Base-by-base conservation (phyloP, 495 filamentous ascomycete genomes). In the Coniosporium apollinis region DNA sequence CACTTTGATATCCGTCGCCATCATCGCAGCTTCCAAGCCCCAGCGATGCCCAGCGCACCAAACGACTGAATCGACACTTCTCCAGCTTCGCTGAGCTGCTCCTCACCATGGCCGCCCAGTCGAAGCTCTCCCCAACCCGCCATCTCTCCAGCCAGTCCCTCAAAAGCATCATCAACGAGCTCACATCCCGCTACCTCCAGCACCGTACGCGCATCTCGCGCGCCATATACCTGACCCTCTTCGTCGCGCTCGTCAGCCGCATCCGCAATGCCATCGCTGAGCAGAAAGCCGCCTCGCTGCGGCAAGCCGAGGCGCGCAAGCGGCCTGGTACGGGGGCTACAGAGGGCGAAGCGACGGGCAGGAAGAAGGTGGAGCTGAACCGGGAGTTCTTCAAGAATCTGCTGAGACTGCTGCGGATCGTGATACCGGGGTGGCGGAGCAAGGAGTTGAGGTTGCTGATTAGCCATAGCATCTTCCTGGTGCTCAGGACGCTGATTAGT, bases 331-430 rank as follows among this genome's bases (percentile, higher is more conserved):
- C 72, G 25, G 72, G 64, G 22, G 64, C 63, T 7, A 58, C 38
- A 47, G 57, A 45, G 19, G 48, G 49, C 13, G 48, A 57, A 30
- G 47, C 51, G 20, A 60, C 61, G 44, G 66, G 66, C 42, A 71
- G 69, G 50, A 87, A 84, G 62, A 84, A 81, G 59, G 83, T 93
- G 13, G 89, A 91, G 60, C 61, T 97, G 31, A 93, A 97, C 47
- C 69, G 82, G 36, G 89, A 96, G 54, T 97, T 97, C 65, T 91
- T 97, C 61, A 74, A 74, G 50, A 82, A 79, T 41, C 53, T 97
- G 46, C 62, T 85, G 41, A 66, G 75, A 21, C 55, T 97, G 47
- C 55, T 94, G 45, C 73, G 65, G 52, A 92, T 97, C 44, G 82
- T 87, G 10, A 75, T 97, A 31, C 91, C 89, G 0, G 78, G 85